phyloP scores from a whole-genome alignment of 129 eudicot species.

The Saussurea involucrata region DNA sequence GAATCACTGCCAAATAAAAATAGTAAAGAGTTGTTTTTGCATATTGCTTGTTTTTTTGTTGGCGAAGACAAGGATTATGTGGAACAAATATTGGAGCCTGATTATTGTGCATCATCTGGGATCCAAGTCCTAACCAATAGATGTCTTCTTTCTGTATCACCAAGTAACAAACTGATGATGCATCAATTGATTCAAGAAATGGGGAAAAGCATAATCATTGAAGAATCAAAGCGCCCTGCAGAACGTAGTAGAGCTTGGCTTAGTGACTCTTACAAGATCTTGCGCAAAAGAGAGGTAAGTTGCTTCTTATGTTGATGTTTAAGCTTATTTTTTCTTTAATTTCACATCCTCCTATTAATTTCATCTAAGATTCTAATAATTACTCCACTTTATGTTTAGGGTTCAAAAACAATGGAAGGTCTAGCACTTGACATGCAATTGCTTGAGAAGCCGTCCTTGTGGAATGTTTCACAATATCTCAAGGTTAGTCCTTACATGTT shows the following conservation, averaged over 20 bases:
- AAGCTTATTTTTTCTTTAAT: not conserved
- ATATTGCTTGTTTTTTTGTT: constrained; percentile 43
- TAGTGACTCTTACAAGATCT: constrained; percentile 20
- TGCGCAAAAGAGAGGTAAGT: constrained; percentile 21
- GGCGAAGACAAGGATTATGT: constrained; percentile 20
- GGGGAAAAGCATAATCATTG: constrained; percentile 25
- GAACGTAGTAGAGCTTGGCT: constrained; percentile 29
- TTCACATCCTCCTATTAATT: not conserved
- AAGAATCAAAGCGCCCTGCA: constrained; percentile 29
- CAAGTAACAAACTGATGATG: constrained; percentile 23
- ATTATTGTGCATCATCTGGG: constrained; percentile 17
- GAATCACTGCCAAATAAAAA: constrained; percentile 8
- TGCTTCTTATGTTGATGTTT: not conserved
- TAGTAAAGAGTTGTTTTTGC: constrained; percentile 28
- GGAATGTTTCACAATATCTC: too few relatives aligned
- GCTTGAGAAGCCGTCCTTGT: too few relatives aligned
- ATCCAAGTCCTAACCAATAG: constrained; percentile 26
- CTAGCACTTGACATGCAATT: too few relatives aligned
- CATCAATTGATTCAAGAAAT: constrained; percentile 33
- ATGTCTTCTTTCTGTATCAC: constrained; percentile 24
- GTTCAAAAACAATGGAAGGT: not conserved
- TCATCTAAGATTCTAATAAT: too few relatives aligned
- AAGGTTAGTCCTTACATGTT: too few relatives aligned
- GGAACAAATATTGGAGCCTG: constrained; percentile 16
- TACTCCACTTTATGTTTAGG: not conserved